Conservation (phyloP, 202 grass and related monocot species). For the Zoysia matrella region DNA sequence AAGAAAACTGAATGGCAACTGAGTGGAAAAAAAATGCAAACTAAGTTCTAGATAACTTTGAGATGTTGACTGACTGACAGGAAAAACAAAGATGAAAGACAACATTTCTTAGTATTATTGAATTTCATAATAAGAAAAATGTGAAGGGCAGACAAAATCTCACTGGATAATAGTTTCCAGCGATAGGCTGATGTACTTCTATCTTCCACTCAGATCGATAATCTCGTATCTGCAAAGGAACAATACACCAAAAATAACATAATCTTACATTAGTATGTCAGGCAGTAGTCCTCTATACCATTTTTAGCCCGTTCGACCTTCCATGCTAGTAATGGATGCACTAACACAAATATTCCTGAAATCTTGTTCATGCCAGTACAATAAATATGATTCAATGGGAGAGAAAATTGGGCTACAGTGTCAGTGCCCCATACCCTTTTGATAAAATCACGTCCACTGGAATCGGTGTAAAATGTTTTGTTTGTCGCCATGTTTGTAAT, state of each 20-base stretch:
- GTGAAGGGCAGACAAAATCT: constrained; percentile 41
- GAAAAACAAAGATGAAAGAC: constrained; percentile 11
- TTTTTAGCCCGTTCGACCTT: not conserved
- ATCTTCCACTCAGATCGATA: constrained; percentile 90
- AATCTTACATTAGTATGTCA: not conserved
- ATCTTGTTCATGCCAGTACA: not conserved
- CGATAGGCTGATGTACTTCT: constrained; percentile 85
- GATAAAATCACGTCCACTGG: constrained; percentile 95
- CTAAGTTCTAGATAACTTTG: not conserved
- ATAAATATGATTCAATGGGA: constrained; percentile 9
- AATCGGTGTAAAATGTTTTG: constrained; percentile 95
- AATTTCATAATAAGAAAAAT: constrained; percentile 26
- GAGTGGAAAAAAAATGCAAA: not conserved
- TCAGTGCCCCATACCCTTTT: constrained; percentile 65
- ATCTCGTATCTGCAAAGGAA: constrained; percentile 80
- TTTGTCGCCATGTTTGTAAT: constrained; percentile 78
- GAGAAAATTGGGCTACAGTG: not conserved
- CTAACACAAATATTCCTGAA: constrained; percentile 1
- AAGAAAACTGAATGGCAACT: not conserved
- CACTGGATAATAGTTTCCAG: constrained; percentile 99
- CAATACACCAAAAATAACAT: not conserved
- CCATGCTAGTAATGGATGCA: not conserved
- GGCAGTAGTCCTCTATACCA: constrained; percentile 19
- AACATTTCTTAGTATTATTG: constrained; percentile 18
- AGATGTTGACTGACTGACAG: not conserved